These are phyloP conservation scores for Debaryomycetaceae sp. DNA, from an alignment of 1,139 yeast genomes.

Conservation along the genomic window DNA sequence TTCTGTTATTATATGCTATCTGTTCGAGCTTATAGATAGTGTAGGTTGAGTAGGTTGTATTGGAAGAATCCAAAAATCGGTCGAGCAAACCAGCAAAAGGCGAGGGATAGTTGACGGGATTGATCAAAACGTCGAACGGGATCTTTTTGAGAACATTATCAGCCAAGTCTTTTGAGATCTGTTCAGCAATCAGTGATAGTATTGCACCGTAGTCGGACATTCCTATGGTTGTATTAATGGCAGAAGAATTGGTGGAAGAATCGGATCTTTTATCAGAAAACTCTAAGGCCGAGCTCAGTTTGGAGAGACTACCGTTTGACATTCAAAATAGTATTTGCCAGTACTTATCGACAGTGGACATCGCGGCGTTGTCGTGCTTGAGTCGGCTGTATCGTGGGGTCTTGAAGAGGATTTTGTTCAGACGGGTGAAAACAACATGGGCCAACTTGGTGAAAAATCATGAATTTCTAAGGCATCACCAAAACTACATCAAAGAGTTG, in stretches of 20 bases:
- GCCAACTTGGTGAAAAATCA: conserved; percentile 16
- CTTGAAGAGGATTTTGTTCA: conserved; percentile 20
- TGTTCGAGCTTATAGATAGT: not conserved
- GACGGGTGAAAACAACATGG: conserved; percentile 31
- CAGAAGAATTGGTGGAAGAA: not conserved
- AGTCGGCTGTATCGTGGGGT: conserved; percentile 18
- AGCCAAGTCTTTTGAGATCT: not conserved
- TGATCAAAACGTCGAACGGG: not conserved
- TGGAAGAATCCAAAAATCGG: not conserved
- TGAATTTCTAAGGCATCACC: conserved; percentile 9
- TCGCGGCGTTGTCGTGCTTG: conserved; percentile 21
- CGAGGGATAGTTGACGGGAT: not conserved
- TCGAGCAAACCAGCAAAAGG: not conserved
- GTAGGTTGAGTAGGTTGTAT: not conserved
- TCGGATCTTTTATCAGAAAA: not conserved
- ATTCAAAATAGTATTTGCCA: conserved; percentile 21
- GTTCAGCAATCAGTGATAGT: not conserved
- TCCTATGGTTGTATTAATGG: not conserved
- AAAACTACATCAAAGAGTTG: conserved; percentile 14
- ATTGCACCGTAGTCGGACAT: not conserved
- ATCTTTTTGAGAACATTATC: not conserved
- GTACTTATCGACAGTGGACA: conserved; percentile 17
- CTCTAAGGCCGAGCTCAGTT: not conserved
- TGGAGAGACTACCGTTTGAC: conserved; percentile 27
- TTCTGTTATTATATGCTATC: not conserved